phyloP scores from a whole-genome alignment of 2,329 filamentous ascomycete genomes.

The Colletotrichum scovillei region DNA sequence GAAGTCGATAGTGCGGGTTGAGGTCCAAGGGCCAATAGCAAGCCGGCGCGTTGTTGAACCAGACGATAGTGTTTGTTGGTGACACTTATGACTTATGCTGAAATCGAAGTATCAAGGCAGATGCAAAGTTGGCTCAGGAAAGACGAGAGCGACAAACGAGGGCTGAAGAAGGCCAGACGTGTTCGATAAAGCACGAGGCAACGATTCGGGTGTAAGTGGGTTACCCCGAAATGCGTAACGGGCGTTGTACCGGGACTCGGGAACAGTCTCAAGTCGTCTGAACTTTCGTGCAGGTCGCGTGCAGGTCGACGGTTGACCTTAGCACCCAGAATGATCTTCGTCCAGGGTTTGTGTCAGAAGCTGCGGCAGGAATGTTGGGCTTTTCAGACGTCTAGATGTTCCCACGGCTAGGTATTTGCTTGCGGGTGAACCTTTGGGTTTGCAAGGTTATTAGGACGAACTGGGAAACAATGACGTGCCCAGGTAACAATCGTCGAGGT shows the following conservation, averaged over 20 bases:
- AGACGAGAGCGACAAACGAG: neutral
- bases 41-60: neutral
- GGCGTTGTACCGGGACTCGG: constrained; percentile 28
- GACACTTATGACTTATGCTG: neutral
- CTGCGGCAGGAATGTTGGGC: constrained; percentile 18
- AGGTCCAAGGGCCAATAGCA: constrained; percentile 5
- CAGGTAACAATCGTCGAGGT: neutral
- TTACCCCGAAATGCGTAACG: constrained; percentile 23
- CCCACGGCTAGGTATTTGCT: neutral
- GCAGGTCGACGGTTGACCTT: constrained; percentile 3
- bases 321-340: constrained; percentile 28
- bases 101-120: neutral
- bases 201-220: constrained; percentile 21
- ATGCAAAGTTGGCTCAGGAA: neutral
- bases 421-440: neutral
- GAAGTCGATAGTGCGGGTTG: neutral
- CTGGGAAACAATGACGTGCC: constrained; percentile 16
- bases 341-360: constrained; percentile 33
- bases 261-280: constrained; percentile 36
- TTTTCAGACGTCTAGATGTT: constrained; percentile 4
- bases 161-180: neutral
- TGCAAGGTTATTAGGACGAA: constrained; percentile 12
- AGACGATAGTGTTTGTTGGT: constrained; percentile 2
- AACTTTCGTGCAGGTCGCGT: constrained; percentile 2
- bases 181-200: neutral